phyloP scores from a whole-genome alignment of 306 rosid species.

The Quercus mongolica region DNA sequence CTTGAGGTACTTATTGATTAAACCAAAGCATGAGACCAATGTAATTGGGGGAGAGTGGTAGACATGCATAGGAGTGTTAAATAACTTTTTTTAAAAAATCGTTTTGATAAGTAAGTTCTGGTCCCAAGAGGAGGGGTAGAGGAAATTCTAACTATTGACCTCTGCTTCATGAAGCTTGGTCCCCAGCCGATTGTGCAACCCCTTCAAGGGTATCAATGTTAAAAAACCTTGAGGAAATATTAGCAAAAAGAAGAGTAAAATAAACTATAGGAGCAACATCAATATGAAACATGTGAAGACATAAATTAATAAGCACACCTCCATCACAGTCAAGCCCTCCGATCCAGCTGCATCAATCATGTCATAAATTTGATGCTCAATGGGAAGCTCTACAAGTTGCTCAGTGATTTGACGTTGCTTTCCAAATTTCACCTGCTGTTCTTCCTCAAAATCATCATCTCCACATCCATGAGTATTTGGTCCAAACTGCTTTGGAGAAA shows the following conservation, averaged over 20 bases:
- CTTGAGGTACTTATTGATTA: background rate
- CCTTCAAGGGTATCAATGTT: background rate
- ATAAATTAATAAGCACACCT: slow-evolving; percentile 47
- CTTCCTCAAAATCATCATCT: slow-evolving; percentile 38
- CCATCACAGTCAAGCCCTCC: slow-evolving; percentile 58
- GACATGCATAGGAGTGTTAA: background rate
- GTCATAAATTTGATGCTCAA: slow-evolving; percentile 71
- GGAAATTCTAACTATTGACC: too few species aligned
- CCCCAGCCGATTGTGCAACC: too few species aligned
- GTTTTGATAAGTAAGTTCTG: too few species aligned
- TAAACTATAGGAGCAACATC: background rate
- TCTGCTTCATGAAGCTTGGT: too few species aligned
- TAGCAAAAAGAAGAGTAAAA: background rate
- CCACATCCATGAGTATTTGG: slow-evolving; percentile 35
- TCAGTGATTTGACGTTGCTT: slow-evolving; percentile 46
- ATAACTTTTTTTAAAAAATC: too few species aligned
- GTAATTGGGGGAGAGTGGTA: background rate
- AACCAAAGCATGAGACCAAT: background rate
- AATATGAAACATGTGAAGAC: slow-evolving; percentile 8
- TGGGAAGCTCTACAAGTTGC: slow-evolving; percentile 76
- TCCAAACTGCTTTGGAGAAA: slow-evolving; percentile 37
- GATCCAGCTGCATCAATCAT: slow-evolving; percentile 73
- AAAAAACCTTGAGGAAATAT: background rate
- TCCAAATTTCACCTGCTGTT: slow-evolving; percentile 39
- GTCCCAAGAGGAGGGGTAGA: too few species aligned